Base-by-base conservation (phyloP, 352 stramenopile genomes). In the Phytophthora fragariaefolia region DNA sequence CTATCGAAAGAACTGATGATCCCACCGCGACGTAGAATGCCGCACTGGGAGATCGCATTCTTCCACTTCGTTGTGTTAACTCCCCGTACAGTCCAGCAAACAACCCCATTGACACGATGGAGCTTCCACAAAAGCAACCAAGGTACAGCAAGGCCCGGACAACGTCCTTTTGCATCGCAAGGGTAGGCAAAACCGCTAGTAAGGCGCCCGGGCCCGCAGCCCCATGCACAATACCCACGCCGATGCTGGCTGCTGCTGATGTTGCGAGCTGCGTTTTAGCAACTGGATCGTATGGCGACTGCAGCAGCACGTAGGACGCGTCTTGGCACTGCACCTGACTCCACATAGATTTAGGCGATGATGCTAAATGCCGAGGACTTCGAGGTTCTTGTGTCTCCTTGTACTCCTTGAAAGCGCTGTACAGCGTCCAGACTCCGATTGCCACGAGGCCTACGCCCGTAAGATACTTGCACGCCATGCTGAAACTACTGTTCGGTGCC, bases 41-140 rank as follows among this genome's bases (percentile, higher is more conserved):
- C 71, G 78, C 20, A 80, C 28, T n/a, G 59, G 22, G 18, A 60
- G n/a, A 51, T 58, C 77, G n/a, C 65, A 62, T 9, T 50, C 20
- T 20, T 56, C 72, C 49, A 58, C 60, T 22, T 15, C 79, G 69
- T 12, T 69, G 64, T 6, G 84, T 93, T 13, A 82, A 28, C 43
- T 87, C 79, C 6, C 93, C 91, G 52, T 97, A 98, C 7, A 92
- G 55, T 6, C 81, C 77, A 1, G 91, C 86, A 69, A 98, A 97
- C 1, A 58, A 64, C 24, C 87, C 93, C 93, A 98, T 98, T 13
- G 90, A 85, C 6, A 97, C 12, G 34, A 92, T 94, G 15, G 80
- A 92, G 24, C 80, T 95, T 10, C 82, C 36, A 58, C 90, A 98
- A 66, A 98, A 98, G 15, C 79, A 90, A 0, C 62, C 76, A 1